A percentile compares a stretch with the other conserved stretches of the same genome.
These are phyloP conservation scores for Trichosporon coremiiforme DNA, from an alignment of 1,284 basidiomycete species.

Conservation along the genomic window DNA sequence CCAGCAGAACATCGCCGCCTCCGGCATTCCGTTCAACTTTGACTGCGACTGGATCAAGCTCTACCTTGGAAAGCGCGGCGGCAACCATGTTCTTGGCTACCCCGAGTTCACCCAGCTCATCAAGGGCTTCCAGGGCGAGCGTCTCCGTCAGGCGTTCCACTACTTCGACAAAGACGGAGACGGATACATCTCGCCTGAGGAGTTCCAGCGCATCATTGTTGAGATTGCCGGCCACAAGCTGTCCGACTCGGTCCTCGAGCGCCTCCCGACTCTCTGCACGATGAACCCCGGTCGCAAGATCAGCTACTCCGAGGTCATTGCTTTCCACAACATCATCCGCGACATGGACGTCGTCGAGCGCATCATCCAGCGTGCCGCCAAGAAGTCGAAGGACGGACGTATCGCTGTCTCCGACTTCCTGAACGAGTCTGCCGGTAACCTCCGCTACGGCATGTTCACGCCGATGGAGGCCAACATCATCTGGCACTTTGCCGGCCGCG, in stretches of 20 bases:
- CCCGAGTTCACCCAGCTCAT: slow-evolving; percentile 90
- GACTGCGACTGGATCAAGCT: slow-evolving; percentile 93
- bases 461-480: slow-evolving; percentile 95
- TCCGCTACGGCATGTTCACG: slow-evolving; percentile 87
- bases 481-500: slow-evolving; percentile 87
- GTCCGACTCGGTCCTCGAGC: slow-evolving; percentile 83
- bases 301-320: slow-evolving; percentile 90
- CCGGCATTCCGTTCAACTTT: slow-evolving; percentile 88
- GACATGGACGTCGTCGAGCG: slow-evolving; percentile 96
- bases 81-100: slow-evolving; percentile 86
- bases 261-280: slow-evolving; percentile 84
- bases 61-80: slow-evolving; percentile 87
- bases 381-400: slow-evolving; percentile 87
- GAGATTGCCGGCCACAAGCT: slow-evolving; percentile 94
- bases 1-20: slow-evolving; percentile 66
- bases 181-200: slow-evolving; percentile 85
- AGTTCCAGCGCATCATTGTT: slow-evolving; percentile 90
- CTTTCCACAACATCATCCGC: slow-evolving; percentile 74
- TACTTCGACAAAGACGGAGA: slow-evolving; percentile 83
- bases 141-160: slow-evolving; percentile 89
- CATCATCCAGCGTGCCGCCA: slow-evolving; percentile 63
- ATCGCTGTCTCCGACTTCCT: slow-evolving; percentile 63
- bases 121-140: slow-evolving; percentile 95
- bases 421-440: slow-evolving; percentile 59
- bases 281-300: slow-evolving; percentile 83